Evolutionary conservation across 2,329 filamentous ascomycete genomes (phyloP).

Genomic region (Fusarium brevicatenulatum): DNA sequence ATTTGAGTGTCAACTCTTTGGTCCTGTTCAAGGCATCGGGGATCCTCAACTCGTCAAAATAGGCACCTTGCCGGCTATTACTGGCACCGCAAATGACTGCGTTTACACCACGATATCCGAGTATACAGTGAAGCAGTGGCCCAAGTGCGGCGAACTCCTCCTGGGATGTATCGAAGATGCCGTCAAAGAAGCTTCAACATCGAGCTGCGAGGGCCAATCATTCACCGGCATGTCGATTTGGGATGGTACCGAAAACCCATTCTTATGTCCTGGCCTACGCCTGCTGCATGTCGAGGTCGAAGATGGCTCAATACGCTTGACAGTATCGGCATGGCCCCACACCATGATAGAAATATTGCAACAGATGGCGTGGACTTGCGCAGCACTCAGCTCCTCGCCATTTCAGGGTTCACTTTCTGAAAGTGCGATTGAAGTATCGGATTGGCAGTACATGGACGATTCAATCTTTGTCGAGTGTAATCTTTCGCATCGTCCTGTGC

Average conservation of each 20-base stretch:
- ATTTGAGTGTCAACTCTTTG: slow-evolving; percentile 49
- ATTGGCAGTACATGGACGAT: slow-evolving; percentile 49
- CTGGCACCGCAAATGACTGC: slow-evolving; percentile 49
- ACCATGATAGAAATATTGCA: slow-evolving; percentile 51
- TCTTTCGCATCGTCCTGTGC: slow-evolving; percentile 47
- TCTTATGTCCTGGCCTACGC: slow-evolving; percentile 46
- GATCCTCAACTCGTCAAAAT: slow-evolving; percentile 46
- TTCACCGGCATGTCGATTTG: slow-evolving; percentile 51
- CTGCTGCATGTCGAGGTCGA: slow-evolving; percentile 51
- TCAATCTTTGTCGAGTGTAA: slow-evolving; percentile 50
- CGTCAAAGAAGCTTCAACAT: slow-evolving; percentile 42
- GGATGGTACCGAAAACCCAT: slow-evolving; percentile 46
- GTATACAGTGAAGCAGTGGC: slow-evolving; percentile 48
- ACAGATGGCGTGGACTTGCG: slow-evolving; percentile 53
- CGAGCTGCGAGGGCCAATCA: slow-evolving; percentile 37
- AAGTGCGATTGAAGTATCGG: slow-evolving; percentile 45
- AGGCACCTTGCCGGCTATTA: slow-evolving; percentile 47
- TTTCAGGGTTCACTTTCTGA: slow-evolving; percentile 47
- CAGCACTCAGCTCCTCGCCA: slow-evolving; percentile 49
- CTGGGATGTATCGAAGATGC: slow-evolving; percentile 49
- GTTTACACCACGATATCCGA: slow-evolving; percentile 48
- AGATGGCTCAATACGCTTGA: slow-evolving; percentile 46
- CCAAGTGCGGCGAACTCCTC: slow-evolving; percentile 46
- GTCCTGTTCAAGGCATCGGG: slow-evolving; percentile 43
- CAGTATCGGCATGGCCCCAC: slow-evolving; percentile 49